Evolutionary conservation across 2,329 filamentous ascomycete genomes (phyloP).

Genomic region (Monilinia fructigena): DNA sequence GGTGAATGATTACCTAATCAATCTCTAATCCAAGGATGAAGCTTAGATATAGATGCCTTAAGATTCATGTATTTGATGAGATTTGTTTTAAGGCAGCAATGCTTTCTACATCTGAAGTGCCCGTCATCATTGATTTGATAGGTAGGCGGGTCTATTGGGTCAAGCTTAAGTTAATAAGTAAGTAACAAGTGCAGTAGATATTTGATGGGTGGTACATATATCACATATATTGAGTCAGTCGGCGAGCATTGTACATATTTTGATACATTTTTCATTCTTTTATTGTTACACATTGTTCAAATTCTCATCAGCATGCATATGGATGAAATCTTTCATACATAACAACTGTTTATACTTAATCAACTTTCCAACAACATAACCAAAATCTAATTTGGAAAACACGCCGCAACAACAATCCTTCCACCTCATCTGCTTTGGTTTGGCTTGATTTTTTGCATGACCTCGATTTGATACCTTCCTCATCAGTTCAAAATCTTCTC

Average conservation of each 20-base stretch:
- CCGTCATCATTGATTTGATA: conserved; percentile 19
- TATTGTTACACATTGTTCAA: background rate
- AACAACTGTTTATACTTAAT: background rate
- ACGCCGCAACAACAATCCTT: background rate
- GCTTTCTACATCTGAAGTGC: background rate
- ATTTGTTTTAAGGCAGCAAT: background rate
- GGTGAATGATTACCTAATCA: background rate
- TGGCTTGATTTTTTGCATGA: background rate
- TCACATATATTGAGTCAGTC: conserved; percentile 27
- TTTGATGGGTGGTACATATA: background rate
- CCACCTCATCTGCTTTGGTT: background rate
- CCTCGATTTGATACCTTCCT: background rate
- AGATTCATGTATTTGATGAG: background rate
- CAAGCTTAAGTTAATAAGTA: too few relatives aligned
- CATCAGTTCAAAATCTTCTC: background rate
- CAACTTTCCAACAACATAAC: background rate
- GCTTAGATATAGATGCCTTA: background rate
- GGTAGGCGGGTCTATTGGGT: background rate
- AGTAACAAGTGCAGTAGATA: too few relatives aligned
- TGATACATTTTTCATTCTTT: background rate
- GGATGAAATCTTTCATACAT: background rate
- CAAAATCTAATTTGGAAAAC: background rate
- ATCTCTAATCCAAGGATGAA: background rate
- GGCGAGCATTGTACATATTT: conserved; percentile 23
- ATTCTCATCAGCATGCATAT: too few relatives aligned